A percentile compares a stretch with the other conserved stretches of the same genome.
These are phyloP conservation scores for Colletotrichum euphorbiae DNA, from an alignment of 2,329 filamentous ascomycete genomes.

Conservation along the genomic window DNA sequence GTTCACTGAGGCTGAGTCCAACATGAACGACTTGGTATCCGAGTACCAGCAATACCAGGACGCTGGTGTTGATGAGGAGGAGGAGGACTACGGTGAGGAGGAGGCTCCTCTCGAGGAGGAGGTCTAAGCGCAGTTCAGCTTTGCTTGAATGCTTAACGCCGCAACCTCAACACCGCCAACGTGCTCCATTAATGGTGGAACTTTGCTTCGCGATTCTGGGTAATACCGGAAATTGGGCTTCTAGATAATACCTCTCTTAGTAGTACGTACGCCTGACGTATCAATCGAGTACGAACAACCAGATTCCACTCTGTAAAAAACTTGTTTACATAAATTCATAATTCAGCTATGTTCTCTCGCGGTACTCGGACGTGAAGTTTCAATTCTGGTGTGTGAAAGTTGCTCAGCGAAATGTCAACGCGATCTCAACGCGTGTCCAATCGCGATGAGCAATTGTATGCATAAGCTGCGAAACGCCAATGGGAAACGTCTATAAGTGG, in stretches of 20 bases:
- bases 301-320: conserved; percentile 41
- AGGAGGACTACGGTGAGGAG: conserved; percentile 90
- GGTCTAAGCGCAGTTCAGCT: conserved; percentile 51
- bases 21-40: conserved; percentile 99
- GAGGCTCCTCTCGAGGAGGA: conserved; percentile 83
- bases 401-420: too few species aligned
- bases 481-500: conserved; percentile 19
- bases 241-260: conserved; percentile 56
- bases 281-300: conserved; percentile 48
- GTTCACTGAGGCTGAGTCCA: conserved; percentile 99
- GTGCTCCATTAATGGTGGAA: conserved; percentile 29
- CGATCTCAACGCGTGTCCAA: too few species aligned
- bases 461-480: conserved; percentile 3
- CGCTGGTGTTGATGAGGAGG: conserved; percentile 94
- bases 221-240: conserved; percentile 47
- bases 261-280: conserved; percentile 48
- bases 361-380: too few species aligned
- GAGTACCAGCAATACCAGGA: conserved; percentile 99
- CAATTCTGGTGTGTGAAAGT: too few species aligned
- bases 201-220: conserved; percentile 45
- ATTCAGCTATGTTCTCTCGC: too few species aligned
- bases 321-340: neutral
- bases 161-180: conserved; percentile 16
- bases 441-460: too few species aligned
- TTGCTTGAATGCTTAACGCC: neutral